Evolutionary conservation across 2,329 filamentous ascomycete genomes (phyloP).

Genomic region (Claviceps humidiphila): DNA sequence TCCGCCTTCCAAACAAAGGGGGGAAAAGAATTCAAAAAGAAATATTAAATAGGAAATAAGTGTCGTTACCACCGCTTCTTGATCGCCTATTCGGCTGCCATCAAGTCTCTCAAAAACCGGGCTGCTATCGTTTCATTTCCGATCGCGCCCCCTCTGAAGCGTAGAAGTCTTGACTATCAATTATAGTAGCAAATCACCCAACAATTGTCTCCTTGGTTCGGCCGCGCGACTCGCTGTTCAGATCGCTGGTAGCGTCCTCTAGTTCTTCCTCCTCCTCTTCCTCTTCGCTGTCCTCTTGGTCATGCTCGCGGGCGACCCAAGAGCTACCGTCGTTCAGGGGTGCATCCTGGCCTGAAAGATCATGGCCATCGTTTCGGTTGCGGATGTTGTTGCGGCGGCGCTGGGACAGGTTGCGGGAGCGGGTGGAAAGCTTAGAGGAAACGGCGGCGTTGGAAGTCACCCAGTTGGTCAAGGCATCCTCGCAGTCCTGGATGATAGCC

Average conservation of each 20-base stretch:
- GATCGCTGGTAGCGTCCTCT: slow-evolving; percentile 38
- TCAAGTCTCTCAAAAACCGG: not conserved
- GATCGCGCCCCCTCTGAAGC: not conserved
- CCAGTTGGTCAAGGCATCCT: slow-evolving; percentile 96
- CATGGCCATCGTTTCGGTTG: slow-evolving; percentile 56
- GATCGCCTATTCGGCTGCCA: not conserved
- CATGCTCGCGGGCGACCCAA: slow-evolving; percentile 64
- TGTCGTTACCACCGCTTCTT: slow-evolving; percentile 4
- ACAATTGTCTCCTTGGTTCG: slow-evolving; percentile 39
- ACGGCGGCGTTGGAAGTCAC: slow-evolving; percentile 82
- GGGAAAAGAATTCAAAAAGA: not conserved
- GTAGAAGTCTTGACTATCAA: not conserved
- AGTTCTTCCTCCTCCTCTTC: slow-evolving; percentile 42
- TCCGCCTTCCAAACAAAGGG: not conserved
- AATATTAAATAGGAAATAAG: slow-evolving; percentile 5
- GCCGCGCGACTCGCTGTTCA: slow-evolving; percentile 44
- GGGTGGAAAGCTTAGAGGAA: slow-evolving; percentile 71
- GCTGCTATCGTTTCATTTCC: not conserved
- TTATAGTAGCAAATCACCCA: slow-evolving; percentile 20
- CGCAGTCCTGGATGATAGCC: slow-evolving; percentile 97
- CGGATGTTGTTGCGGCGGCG: slow-evolving; percentile 63
- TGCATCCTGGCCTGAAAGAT: slow-evolving; percentile 71
- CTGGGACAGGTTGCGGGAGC: slow-evolving; percentile 77
- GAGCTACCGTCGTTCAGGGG: slow-evolving; percentile 67
- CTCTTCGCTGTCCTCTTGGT: slow-evolving; percentile 51